Conservation (phyloP, 2,329 filamentous ascomycete genomes). For the Venturia carpophila region DNA sequence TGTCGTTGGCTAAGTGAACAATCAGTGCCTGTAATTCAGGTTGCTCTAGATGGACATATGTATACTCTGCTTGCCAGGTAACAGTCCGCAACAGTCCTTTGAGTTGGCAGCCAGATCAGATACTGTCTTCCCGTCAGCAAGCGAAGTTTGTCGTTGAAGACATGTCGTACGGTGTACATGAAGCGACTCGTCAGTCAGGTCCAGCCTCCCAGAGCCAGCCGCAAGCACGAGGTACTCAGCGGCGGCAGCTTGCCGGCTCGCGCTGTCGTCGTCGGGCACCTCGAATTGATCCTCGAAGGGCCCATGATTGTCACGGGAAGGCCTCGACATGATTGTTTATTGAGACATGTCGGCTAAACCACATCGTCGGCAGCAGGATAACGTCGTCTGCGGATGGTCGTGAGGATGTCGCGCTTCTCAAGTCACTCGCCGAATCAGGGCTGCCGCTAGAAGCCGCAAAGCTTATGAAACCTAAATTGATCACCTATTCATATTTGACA, state of each 20-base stretch:
- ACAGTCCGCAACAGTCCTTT: not conserved
- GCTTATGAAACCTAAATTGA: not conserved
- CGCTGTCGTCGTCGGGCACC: not conserved
- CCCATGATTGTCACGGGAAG: not conserved
- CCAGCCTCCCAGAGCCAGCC: conserved; percentile 5
- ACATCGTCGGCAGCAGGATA: not conserved
- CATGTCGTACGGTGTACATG: conserved; percentile 11
- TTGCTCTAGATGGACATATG: not conserved
- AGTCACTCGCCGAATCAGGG: not conserved
- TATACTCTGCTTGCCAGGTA: conserved; percentile 3
- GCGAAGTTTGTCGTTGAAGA: too few species aligned
- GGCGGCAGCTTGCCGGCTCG: not conserved
- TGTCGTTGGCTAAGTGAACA: not conserved
- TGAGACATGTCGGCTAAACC: not conserved
- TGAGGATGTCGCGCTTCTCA: not conserved
- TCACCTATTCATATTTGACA: too few species aligned
- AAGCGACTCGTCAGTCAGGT: conserved; percentile 8
- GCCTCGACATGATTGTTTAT: conserved; percentile 5
- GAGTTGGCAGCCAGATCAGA: not conserved
- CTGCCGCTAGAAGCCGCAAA: not conserved
- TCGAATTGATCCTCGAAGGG: conserved; percentile 5
- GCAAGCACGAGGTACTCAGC: conserved; percentile 1
- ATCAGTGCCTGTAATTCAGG: not conserved
- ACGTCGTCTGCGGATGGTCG: not conserved
- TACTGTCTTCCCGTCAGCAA: not conserved